phyloP scores from a whole-genome alignment of 306 rosid species.

The Malus sieversii region DNA sequence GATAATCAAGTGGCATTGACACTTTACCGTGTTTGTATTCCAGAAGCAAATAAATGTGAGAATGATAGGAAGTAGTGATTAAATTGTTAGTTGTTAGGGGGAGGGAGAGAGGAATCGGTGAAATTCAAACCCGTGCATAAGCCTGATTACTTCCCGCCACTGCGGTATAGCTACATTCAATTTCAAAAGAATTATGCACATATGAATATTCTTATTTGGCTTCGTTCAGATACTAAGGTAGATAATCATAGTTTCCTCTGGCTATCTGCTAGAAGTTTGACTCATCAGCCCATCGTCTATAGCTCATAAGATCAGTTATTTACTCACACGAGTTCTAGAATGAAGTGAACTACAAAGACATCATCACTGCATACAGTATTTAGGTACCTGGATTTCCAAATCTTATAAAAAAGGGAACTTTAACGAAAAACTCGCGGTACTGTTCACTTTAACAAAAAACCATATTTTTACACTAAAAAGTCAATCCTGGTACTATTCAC shows the following conservation, averaged over 20 bases:
- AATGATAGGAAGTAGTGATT: background rate
- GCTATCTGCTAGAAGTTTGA: background rate
- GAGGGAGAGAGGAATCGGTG: too few relatives aligned
- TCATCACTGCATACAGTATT: background rate
- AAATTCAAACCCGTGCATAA: too few relatives aligned
- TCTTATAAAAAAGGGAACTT: background rate
- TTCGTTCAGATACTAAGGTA: background rate
- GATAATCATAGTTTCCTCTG: background rate
- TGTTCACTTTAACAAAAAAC: too few relatives aligned
- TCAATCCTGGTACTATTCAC: too few relatives aligned
- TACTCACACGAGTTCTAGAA: background rate
- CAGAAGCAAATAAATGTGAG: background rate
- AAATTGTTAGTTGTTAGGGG: too few relatives aligned
- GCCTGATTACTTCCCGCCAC: too few relatives aligned
- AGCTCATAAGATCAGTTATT: background rate
- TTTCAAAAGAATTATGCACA: background rate
- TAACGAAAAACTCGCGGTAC: too few relatives aligned
- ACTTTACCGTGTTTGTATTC: background rate
- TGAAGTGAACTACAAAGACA: background rate
- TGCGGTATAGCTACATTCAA: background rate
- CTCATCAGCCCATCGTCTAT: too few relatives aligned
- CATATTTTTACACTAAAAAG: too few relatives aligned
- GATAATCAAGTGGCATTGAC: background rate
- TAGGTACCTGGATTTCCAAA: background rate
- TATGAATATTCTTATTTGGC: background rate